Base-by-base conservation (phyloP, 768 basidiomycete genomes). In the Brasilioporus rufonigricans region DNA sequence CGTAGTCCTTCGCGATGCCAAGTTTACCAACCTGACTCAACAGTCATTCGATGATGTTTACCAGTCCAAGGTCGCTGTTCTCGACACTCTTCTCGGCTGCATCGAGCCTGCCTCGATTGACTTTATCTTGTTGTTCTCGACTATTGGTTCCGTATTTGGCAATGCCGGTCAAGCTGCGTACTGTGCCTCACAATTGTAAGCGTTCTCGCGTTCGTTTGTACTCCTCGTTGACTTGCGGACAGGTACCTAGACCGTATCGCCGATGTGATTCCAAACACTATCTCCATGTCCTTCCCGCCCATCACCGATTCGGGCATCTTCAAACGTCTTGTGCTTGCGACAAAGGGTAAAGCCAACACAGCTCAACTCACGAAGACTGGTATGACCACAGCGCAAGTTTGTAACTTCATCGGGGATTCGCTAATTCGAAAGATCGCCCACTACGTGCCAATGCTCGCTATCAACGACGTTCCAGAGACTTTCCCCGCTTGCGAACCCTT, bases 301-400 rank as follows among this genome's bases (percentile, higher is more conserved):
- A 70, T 73, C 52, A 68, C 61, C 7, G 72, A 73, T 39, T 71
- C 69, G 4, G 68, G 68, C n/a, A 65, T 69, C 56, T 69, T 69
- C 61, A 69, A 69, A 44, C 68, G 68, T 36, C 68, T 69, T 39
- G 68, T 70, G 5, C 61, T 61, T 5, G 43, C 64, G 18, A 62
- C 64, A 1, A 65, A 51, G 36, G 68, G 68, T 2, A 63, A 62
- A 45, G 68, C 66, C 4, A 69, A 69, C 50, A 69, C 66, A 1
- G 51, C 64, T 0, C 65, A 67, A 40, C 66, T 69, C 26, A 61
- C 56, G 9, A 69, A 68, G 64, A 69, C 64, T 4, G 68, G 68
- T 8, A 69, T 69, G 68, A 68, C 68, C 38, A 70, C 68, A 0
- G 60, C 64, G 0, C 68, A 69, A 59, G 68, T 69, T 2, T 69